Evolutionary conservation across 2,329 filamentous ascomycete genomes (phyloP), one percentile per base, ranked within the genome.

Genomic region (Phialophora macrospora): DNA sequence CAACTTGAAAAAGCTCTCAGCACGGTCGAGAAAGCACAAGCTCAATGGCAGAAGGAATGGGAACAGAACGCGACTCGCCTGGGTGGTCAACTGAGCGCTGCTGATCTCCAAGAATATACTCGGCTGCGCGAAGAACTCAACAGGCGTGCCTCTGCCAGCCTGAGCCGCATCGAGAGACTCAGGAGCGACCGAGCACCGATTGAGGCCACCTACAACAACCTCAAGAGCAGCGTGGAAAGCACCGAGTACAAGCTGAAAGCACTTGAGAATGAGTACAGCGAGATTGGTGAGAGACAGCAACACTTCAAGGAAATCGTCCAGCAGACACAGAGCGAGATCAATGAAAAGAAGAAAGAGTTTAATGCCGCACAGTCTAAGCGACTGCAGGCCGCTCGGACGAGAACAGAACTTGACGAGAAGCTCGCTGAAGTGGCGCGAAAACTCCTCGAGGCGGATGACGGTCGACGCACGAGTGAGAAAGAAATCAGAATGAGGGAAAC

Each of bases 391-490:
- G 90, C 91, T 60, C 91, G 96, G 74, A 88, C 89, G 75, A 87
- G 90, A 61, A 95, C 91, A 0, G 95, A 98, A 75, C 85, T 96
- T 2, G 93, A 99, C 70, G 93, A 97, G 78, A 94, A 97, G 77
- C 85, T 98, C 6, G 88, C 91, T 68, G 90, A 93, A 65, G 88
- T 94, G 17, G 81, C 93, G 32, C 87, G 85, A 68, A 93, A 93
- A 75, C 84, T 97, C n/a, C 82, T 89, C 26, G 92, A 96, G 75
- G 93, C 92, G 2, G 90, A 96, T 68, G 90, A 93, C 74, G 91
- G 92, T 60, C 88, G 90, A 70, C 89, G 93, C 67, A 92, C 97
- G 77, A 95, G 88, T 71, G 90, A 93, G 73, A 91, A 88, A 74
- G 94, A 98, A 74, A 80, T 86, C 28, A 84, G 88, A 65, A 88